These are phyloP conservation scores for Hypoxylon sp. DNA, from an alignment of 2,329 filamentous ascomycete species.

Conservation along the genomic window DNA sequence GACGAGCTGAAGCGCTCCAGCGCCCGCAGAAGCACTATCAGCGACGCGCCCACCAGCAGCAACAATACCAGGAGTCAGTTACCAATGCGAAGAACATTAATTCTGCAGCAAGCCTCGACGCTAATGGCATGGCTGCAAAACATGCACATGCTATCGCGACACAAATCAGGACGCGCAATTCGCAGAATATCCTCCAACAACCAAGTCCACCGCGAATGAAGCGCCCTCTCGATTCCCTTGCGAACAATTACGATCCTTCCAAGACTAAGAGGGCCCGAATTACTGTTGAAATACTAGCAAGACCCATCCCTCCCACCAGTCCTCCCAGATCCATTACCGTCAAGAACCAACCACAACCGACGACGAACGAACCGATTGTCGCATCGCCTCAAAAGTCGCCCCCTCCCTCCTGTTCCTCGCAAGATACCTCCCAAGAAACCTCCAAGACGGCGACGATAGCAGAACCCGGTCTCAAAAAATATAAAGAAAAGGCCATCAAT, in stretches of 20 bases:
- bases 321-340: slow-evolving; percentile 42
- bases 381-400: slow-evolving; percentile 37
- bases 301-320: slow-evolving; percentile 39
- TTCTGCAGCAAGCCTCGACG: slow-evolving; percentile 18
- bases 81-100: slow-evolving; percentile 19
- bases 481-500: slow-evolving; percentile 67
- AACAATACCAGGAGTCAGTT: slow-evolving; percentile 12
- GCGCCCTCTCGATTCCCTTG: slow-evolving; percentile 56
- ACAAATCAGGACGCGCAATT: slow-evolving; percentile 38
- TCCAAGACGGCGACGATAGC: slow-evolving; percentile 40
- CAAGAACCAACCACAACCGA: slow-evolving; percentile 36
- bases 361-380: slow-evolving; percentile 32
- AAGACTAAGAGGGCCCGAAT: slow-evolving; percentile 61
- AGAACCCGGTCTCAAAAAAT: slow-evolving; percentile 53
- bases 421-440: slow-evolving; percentile 10
- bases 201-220: slow-evolving; percentile 55
- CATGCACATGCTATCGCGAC: slow-evolving; percentile 38
- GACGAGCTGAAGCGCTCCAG: slow-evolving; percentile 43
- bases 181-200: slow-evolving; percentile 46
- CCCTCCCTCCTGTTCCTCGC: slow-evolving; percentile 38
- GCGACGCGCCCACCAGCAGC: slow-evolving; percentile 30
- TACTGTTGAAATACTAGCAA: slow-evolving; percentile 60
- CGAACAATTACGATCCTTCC: slow-evolving; percentile 55
- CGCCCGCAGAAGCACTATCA: slow-evolving; percentile 34
- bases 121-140: slow-evolving; percentile 31